phyloP scores from a whole-genome alignment of 169 alveolate species.

The Miamiensis avidus region DNA sequence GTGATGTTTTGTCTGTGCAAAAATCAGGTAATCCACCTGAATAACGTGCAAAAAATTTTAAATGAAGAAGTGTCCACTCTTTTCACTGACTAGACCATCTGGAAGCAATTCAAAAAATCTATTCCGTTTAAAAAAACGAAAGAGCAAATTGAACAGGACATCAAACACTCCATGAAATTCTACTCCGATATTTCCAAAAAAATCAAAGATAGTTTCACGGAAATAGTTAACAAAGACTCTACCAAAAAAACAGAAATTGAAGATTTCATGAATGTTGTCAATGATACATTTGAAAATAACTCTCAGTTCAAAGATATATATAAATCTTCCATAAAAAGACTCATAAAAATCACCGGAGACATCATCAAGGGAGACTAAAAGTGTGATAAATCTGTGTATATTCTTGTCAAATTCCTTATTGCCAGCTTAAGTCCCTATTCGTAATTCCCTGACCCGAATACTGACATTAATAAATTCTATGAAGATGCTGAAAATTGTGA shows the following conservation, averaged over 20 bases:
- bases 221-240: slow-evolving; percentile 7
- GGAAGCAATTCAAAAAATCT: slow-evolving; percentile 34
- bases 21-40: slow-evolving; percentile 31
- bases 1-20: slow-evolving; percentile 39
- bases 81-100: slow-evolving; percentile 30
- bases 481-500: slow-evolving; percentile 34
- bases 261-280: slow-evolving; percentile 5
- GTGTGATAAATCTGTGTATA: slow-evolving; percentile 12
- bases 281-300: slow-evolving; percentile 4
- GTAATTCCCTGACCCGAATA: slow-evolving; percentile 29
- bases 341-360: not conserved
- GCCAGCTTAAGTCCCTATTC: slow-evolving; percentile 38
- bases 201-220: slow-evolving; percentile 6
- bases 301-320: slow-evolving; percentile 9
- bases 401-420: slow-evolving; percentile 7
- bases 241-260: slow-evolving; percentile 10
- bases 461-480: slow-evolving; percentile 41
- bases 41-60: slow-evolving; percentile 35
- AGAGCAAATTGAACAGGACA: slow-evolving; percentile 36
- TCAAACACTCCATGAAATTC: slow-evolving; percentile 38
- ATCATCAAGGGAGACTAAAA: not conserved
- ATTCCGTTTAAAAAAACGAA: slow-evolving; percentile 31
- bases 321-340: slow-evolving; percentile 6
- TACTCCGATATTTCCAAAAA: slow-evolving; percentile 40
- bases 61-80: slow-evolving; percentile 23